Evolutionary conservation across 176 grass and related monocot species (phyloP), one percentile per base, ranked within the genome.

Genomic region (Musa troglodytarum): DNA sequence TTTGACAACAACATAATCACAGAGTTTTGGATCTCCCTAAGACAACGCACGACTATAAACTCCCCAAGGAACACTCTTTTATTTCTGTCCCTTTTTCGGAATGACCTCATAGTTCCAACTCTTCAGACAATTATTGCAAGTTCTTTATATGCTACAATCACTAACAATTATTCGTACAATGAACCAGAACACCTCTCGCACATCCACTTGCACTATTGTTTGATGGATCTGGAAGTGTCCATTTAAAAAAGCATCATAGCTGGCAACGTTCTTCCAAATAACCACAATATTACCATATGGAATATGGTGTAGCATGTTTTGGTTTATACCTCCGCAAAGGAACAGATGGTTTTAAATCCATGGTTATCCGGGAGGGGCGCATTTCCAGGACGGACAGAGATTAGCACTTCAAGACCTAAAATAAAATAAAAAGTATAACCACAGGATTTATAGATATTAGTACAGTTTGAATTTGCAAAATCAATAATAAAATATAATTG

Each of bases 341-440:
- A 89, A 17, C 26, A 82, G 56, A 94, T 84, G 62, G 86, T 94
- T 54, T 54, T 64, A 20, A 94, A 98, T 10, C 82, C 84, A 20
- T 93, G 90, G 25, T 90, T 85, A 43, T 89, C 75, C 6, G 88
- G 84, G n/a, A 93, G 86, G 8, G 76, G 78, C 19, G 73, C 80
- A 12, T 98, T 98, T 77, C 90, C 95, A 74, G 90, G 88, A 15
- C 94, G 92, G 77, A 93, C 50, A 1, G 94, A 98, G 83, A 98
- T 86, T 43, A 91, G 19, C 25, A 87, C 95, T 53, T 93, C 84
- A 13, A 93, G 76, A 65, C 95, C 88, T 93, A 84, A n/a, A 68
- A 63, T 79, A 54, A 67, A 1, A 78, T 62, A 17, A 26, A 52
- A 43, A 53, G 50, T 13, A 53, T 1, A 49, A 17, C 13, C 54